A percentile compares a stretch with the other conserved stretches of the same genome.
Conservation (phyloP, 1,284 basidiomycete species). For the Boletus subluridellus region DNA sequence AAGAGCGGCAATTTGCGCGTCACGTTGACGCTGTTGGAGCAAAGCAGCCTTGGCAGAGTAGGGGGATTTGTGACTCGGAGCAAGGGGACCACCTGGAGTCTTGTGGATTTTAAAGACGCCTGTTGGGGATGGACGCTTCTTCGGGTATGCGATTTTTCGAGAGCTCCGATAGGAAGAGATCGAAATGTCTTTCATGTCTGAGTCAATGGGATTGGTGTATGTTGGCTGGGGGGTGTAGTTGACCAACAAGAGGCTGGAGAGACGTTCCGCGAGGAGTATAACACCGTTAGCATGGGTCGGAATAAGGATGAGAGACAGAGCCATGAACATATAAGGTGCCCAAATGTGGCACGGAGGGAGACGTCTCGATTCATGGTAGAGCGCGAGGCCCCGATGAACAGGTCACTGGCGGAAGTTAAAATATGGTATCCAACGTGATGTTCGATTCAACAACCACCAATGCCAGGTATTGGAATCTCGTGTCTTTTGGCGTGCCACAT, state of each 20-base stretch:
- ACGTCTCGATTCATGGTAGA: not conserved
- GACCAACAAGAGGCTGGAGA: constrained; percentile 44
- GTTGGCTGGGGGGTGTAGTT: constrained; percentile 41
- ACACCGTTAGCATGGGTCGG: constrained; percentile 19
- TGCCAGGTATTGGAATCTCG: constrained; percentile 1
- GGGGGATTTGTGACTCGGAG: constrained; percentile 55
- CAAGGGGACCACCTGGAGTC: constrained; percentile 47
- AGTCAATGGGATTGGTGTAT: constrained; percentile 23
- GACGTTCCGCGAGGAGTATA: constrained; percentile 13
- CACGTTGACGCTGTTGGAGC: constrained; percentile 62
- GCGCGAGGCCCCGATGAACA: constrained; percentile 3
- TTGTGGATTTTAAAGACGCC: constrained; percentile 66
- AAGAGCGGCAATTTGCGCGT: constrained; percentile 62
- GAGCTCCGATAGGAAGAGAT: constrained; percentile 53
- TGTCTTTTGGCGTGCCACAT: constrained; percentile 4
- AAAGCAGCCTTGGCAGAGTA: constrained; percentile 58
- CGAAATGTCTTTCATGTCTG: constrained; percentile 73
- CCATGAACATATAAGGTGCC: constrained; percentile 15
- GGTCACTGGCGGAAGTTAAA: constrained; percentile 8
- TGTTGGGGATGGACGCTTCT: constrained; percentile 77
- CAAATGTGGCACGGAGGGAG: not conserved
- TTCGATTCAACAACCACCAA: not conserved
- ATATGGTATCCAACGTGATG: constrained; percentile 16
- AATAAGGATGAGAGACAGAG: constrained; percentile 6
- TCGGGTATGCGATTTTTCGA: constrained; percentile 66